phyloP scores from a whole-genome alignment of 75 land plant genomes.

The Chamaecyparis obtusa region DNA sequence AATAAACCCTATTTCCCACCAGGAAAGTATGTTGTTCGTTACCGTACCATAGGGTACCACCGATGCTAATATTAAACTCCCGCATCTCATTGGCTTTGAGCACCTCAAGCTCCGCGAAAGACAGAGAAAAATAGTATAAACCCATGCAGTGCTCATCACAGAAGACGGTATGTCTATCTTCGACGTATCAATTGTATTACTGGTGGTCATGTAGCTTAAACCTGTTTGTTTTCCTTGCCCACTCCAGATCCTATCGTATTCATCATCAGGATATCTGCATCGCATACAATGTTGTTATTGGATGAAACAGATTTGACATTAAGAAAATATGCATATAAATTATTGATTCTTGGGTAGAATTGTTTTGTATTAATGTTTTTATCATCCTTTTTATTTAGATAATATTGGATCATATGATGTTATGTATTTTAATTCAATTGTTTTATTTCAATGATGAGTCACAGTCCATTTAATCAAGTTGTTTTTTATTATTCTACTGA shows the following conservation, averaged over 20 bases:
- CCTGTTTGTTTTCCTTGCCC: neutral
- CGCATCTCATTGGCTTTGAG: neutral
- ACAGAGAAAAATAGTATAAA: neutral
- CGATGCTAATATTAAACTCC: neutral
- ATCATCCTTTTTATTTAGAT: too few relatives aligned
- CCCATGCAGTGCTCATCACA: neutral
- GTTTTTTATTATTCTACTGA: too few relatives aligned
- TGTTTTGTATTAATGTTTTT: too few relatives aligned
- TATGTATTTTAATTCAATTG: too few relatives aligned
- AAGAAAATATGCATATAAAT: too few relatives aligned
- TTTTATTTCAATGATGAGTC: too few relatives aligned
- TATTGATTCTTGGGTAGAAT: too few relatives aligned
- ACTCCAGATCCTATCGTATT: neutral
- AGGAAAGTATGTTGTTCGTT: neutral
- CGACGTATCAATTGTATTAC: neutral
- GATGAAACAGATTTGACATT: too few relatives aligned
- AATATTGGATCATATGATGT: too few relatives aligned
- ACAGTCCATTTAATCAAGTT: too few relatives aligned
- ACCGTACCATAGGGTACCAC: neutral
- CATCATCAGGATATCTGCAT: neutral
- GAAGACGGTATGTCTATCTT: neutral
- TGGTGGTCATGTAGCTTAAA: neutral
- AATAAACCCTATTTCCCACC: neutral
- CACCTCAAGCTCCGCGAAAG: neutral
- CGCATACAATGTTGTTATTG: neutral